Base-by-base conservation (phyloP, 768 basidiomycete species). In the Calocera cornea region DNA sequence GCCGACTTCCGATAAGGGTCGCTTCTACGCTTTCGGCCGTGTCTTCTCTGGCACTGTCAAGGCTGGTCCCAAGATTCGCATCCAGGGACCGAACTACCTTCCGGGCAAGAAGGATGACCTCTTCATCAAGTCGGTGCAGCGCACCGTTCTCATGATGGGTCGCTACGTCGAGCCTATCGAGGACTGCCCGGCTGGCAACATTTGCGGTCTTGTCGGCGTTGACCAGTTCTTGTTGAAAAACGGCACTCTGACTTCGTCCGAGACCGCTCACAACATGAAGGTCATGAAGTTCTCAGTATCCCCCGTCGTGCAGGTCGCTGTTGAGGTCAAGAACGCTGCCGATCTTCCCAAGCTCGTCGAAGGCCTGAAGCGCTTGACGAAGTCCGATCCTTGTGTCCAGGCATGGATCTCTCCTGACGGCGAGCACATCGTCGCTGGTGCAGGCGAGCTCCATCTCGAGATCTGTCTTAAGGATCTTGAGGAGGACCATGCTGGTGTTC, bases 211-310 rank as follows among this genome's bases (percentile, higher is more conserved):
- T 76, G 95, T 98, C 80, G 97, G 97, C 83, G 90, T 99, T 74
- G 97, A 99, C 80, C 97, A 99, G 81, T 99, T 98, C 92, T 80
- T 99, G 82, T 88, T 99, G 78, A 99, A 99, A 87, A 93, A 87
- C 72, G 97, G 97, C 78, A 99, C 97, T 70, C 86, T 99, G 75
- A 99, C 97, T 69, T 87, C 91, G 69, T 93, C 93, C 64, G 97
- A 98, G 81, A 97, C 94, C 65, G 97, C 97, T 65, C 97, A 99
- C 84, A 99, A 99, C 84, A 97, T 99, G 94, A 92, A 83, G 82
- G 94, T 99, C 79, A 99, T 99, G 97, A 92, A 90, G 82, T 97
- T 97, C 86, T 98, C 95, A 78, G 97, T 99, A 67, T 98, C 97
- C 34, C 97, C 97, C 72, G 97, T 99, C 77, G 97, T 99, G 50